Evolutionary conservation across 306 rosid genomes (phyloP).

Genomic region (Pyrus pyrifolia): DNA sequence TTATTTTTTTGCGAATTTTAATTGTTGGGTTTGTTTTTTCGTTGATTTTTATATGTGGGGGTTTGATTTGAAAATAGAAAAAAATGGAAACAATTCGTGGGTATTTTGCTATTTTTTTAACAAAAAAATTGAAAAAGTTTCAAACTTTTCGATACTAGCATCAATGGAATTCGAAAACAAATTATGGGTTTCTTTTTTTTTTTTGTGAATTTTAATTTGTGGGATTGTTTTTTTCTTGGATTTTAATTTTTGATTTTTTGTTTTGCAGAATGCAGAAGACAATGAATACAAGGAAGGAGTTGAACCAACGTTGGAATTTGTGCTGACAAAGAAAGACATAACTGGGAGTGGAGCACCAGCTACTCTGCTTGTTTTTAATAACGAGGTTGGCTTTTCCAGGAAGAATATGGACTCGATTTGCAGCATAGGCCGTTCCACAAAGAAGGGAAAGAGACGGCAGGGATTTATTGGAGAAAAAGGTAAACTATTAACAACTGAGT

Average conservation of each 20-base stretch:
- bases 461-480: background rate
- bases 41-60: no score
- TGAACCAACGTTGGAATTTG: conserved; percentile 14
- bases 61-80: no score
- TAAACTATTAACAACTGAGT: no score
- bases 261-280: conserved; percentile 13
- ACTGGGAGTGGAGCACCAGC: conserved; percentile 13
- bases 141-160: background rate
- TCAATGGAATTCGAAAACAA: background rate
- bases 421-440: conserved; percentile 15
- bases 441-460: conserved; percentile 8
- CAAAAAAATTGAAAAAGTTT: no score
- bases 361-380: conserved; percentile 13
- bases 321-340: conserved; percentile 14
- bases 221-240: background rate
- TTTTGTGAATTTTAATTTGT: background rate
- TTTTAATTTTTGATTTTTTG: background rate
- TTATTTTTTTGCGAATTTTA: no score
- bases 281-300: conserved; percentile 6
- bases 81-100: no score
- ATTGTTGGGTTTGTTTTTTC: no score
- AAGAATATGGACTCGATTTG: conserved; percentile 16
- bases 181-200: background rate
- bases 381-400: conserved; percentile 3
- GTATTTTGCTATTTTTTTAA: no score